phyloP scores from a whole-genome alignment of 1,284 basidiomycete genomes.

The Mycena sp. region DNA sequence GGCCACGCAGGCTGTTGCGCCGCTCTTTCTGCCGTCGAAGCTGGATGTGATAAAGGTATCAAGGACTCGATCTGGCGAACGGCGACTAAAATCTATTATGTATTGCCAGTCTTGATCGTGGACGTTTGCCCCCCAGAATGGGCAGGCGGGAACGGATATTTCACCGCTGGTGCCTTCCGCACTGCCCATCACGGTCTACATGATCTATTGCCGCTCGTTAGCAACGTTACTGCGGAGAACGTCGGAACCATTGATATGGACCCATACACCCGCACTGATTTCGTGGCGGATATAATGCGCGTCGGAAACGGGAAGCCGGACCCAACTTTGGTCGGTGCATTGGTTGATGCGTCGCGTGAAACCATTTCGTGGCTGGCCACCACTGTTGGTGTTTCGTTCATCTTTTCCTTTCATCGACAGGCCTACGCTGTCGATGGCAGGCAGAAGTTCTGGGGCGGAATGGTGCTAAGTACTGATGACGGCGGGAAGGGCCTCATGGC shows the following conservation, averaged over 20 bases:
- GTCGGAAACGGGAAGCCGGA: slow-evolving; percentile 61
- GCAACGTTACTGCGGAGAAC: slow-evolving; percentile 54
- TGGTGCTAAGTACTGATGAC: slow-evolving; percentile 65
- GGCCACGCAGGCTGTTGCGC: slow-evolving; percentile 75
- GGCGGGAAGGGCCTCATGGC: slow-evolving; percentile 76
- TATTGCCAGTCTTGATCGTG: slow-evolving; percentile 58
- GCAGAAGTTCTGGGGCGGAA: slow-evolving; percentile 75
- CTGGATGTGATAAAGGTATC: slow-evolving; percentile 60
- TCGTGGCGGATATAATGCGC: slow-evolving; percentile 67
- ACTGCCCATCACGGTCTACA: slow-evolving; percentile 65
- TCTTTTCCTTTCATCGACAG: slow-evolving; percentile 70
- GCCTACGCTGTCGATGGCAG: slow-evolving; percentile 70
- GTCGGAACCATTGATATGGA: slow-evolving; percentile 63
- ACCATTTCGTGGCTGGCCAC: slow-evolving; percentile 65
- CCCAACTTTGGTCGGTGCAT: slow-evolving; percentile 54
- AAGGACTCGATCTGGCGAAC: neutral
- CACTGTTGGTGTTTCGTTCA: slow-evolving; percentile 60
- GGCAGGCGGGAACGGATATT: slow-evolving; percentile 76
- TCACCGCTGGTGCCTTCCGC: slow-evolving; percentile 71
- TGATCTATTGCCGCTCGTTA: slow-evolving; percentile 65
- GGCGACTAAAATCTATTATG: neutral
- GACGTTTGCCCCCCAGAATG: slow-evolving; percentile 72
- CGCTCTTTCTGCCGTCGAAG: slow-evolving; percentile 65
- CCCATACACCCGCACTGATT: slow-evolving; percentile 64
- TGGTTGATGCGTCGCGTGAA: slow-evolving; percentile 66